A percentile compares a stretch with the other conserved stretches of the same genome.
Evolutionary conservation across 768 basidiomycete species (phyloP).

Genomic region (Phylloporus sp.): DNA sequence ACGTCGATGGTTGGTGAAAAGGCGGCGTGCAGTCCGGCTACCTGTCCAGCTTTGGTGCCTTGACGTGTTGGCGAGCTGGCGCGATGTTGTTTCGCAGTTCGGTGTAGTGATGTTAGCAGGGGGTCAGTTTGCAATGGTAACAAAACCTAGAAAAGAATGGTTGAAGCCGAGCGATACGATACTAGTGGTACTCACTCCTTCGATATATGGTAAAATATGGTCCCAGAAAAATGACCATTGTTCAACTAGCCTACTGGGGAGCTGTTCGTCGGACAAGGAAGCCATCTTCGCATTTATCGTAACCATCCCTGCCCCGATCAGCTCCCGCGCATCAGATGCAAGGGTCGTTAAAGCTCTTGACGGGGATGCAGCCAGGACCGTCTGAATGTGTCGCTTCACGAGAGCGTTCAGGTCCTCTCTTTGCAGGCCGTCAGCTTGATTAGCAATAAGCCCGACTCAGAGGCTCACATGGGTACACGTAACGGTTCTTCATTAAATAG

Average conservation of each 20-base stretch:
- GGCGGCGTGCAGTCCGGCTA: conserved; percentile 22
- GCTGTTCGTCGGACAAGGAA: conserved; percentile 71
- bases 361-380: conserved; percentile 68
- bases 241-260: conserved; percentile 76
- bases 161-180: conserved; percentile 7
- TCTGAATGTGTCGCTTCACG: conserved; percentile 73
- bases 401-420: conserved; percentile 87
- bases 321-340: conserved; percentile 74
- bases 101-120: conserved; percentile 64
- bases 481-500: conserved; percentile 90
- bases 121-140: conserved; percentile 62
- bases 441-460: neutral
- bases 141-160: conserved; percentile 45
- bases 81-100: conserved; percentile 54
- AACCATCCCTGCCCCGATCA: conserved; percentile 86
- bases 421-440: conserved; percentile 11
- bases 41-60: conserved; percentile 37
- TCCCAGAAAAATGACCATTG: conserved; percentile 95
- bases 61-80: conserved; percentile 51
- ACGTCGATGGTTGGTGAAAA: conserved; percentile 68
- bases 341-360: conserved; percentile 70
- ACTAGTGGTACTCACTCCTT: conserved; percentile 57
- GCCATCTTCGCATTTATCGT: conserved; percentile 84
- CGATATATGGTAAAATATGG: conserved; percentile 79
- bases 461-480: conserved; percentile 71